A percentile compares a stretch with the other conserved stretches of the same genome.
phyloP scores from a whole-genome alignment of 768 basidiomycete genomes.

The Lepiota brunneoincarnata region DNA sequence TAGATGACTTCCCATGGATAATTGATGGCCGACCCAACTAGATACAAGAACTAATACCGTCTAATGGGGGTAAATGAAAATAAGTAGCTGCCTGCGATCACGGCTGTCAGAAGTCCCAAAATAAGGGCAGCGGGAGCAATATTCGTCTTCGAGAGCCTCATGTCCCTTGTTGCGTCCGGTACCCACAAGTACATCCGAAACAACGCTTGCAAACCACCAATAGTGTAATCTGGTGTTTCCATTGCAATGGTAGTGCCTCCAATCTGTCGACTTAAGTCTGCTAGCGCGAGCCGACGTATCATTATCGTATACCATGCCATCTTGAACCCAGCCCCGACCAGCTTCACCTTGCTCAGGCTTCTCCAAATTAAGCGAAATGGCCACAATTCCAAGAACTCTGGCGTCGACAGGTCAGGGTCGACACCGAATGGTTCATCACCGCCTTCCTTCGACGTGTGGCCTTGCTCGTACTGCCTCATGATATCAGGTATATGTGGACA shows the following conservation, averaged over 20 bases:
- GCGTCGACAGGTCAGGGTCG: slow-evolving; percentile 32
- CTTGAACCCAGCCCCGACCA: slow-evolving; percentile 63
- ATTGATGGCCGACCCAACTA: background rate
- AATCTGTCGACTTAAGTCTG: slow-evolving; percentile 4
- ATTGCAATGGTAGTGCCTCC: background rate
- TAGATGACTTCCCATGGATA: slow-evolving; percentile 11
- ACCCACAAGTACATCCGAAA: slow-evolving; percentile 49
- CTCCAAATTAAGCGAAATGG: slow-evolving; percentile 24
- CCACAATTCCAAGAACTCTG: slow-evolving; percentile 17
- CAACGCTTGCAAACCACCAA: slow-evolving; percentile 28
- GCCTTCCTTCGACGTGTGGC: slow-evolving; percentile 15
- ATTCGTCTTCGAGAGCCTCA: background rate
- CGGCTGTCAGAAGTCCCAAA: background rate
- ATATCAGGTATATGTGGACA: slow-evolving; percentile 57
- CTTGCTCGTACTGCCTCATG: slow-evolving; percentile 25
- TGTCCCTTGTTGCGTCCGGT: background rate
- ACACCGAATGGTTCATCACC: slow-evolving; percentile 31
- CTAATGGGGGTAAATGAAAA: background rate
- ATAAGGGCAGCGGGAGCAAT: background rate
- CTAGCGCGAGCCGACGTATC: slow-evolving; percentile 49
- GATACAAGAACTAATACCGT: background rate
- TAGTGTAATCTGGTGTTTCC: background rate
- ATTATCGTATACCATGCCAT: slow-evolving; percentile 68
- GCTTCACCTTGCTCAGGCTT: slow-evolving; percentile 43
- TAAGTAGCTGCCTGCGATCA: background rate